These are phyloP conservation scores for Irpex lacteus DNA, from an alignment of 1,284 basidiomycete genomes.

Conservation along the genomic window DNA sequence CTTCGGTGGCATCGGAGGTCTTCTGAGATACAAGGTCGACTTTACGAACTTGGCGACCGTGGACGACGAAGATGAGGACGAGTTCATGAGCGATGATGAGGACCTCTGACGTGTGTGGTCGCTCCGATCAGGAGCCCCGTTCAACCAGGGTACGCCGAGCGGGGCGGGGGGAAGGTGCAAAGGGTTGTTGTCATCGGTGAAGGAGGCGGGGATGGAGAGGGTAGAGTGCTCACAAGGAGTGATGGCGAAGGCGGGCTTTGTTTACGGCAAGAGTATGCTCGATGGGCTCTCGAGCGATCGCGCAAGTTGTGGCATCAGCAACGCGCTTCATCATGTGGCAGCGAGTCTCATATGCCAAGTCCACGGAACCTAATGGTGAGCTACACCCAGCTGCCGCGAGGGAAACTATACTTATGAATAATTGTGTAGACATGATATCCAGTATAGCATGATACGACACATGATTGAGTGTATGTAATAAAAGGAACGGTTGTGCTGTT, in stretches of 20 bases:
- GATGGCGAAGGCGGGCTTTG: background rate
- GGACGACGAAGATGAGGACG: conserved; percentile 74
- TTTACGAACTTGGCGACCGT: conserved; percentile 74
- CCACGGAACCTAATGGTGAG: background rate
- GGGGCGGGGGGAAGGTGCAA: conserved; percentile 45
- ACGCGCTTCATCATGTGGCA: background rate
- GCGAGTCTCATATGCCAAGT: background rate
- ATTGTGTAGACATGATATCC: background rate
- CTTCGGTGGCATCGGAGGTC: conserved; percentile 96
- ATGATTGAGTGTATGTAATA: background rate
- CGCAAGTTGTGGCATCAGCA: background rate
- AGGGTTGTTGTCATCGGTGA: background rate
- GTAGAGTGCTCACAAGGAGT: background rate
- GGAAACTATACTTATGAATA: background rate
- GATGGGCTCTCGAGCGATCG: background rate
- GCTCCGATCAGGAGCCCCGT: conserved; percentile 73
- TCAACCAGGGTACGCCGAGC: conserved; percentile 53
- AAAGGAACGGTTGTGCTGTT: background rate
- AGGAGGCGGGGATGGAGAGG: background rate
- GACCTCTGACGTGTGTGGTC: conserved; percentile 80
- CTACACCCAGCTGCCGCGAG: background rate
- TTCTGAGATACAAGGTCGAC: conserved; percentile 95
- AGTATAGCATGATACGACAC: background rate
- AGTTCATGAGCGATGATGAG: conserved; percentile 81
- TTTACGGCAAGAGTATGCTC: background rate